These are phyloP conservation scores for Cercospora sp. DNA, from an alignment of 2,329 filamentous ascomycete genomes.

Conservation along the genomic window DNA sequence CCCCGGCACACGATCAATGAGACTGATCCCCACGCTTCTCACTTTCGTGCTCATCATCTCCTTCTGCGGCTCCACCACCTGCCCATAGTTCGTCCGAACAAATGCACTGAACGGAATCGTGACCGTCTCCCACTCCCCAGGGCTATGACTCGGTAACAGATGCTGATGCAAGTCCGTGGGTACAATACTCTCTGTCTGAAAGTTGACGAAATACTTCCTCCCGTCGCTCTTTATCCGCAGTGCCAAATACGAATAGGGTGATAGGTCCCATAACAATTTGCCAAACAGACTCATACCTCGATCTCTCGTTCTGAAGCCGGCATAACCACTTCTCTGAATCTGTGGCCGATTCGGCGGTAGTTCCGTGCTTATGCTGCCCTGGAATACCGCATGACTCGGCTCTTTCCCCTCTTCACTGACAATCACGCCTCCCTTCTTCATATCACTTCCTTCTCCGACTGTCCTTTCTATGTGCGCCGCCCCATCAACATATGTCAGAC, in stretches of 20 bases:
- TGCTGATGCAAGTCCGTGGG: constrained; percentile 97
- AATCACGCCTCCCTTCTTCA: constrained; percentile 22
- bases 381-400: constrained; percentile 74
- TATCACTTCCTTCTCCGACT: constrained; percentile 16
- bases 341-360: constrained; percentile 74
- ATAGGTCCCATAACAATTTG: constrained; percentile 81
- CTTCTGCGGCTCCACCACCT: constrained; percentile 88
- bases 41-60: constrained; percentile 87
- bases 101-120: constrained; percentile 88
- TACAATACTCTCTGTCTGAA: constrained; percentile 92
- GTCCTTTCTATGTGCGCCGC: constrained; percentile 26
- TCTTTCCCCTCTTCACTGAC: constrained; percentile 41
- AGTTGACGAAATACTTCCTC: constrained; percentile 88
- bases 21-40: constrained; percentile 77
- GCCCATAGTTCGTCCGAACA: constrained; percentile 89
- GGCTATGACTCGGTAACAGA: constrained; percentile 73
- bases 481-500: constrained; percentile 61
- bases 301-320: constrained; percentile 84
- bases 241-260: constrained; percentile 83
- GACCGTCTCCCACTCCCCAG: constrained; percentile 94
- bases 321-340: constrained; percentile 79
- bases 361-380: constrained; percentile 83
- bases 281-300: constrained; percentile 80
- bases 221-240: constrained; percentile 88
- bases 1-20: constrained; percentile 86